Base-by-base conservation (phyloP, 768 basidiomycete genomes). In the Boletus coccyginus region DNA sequence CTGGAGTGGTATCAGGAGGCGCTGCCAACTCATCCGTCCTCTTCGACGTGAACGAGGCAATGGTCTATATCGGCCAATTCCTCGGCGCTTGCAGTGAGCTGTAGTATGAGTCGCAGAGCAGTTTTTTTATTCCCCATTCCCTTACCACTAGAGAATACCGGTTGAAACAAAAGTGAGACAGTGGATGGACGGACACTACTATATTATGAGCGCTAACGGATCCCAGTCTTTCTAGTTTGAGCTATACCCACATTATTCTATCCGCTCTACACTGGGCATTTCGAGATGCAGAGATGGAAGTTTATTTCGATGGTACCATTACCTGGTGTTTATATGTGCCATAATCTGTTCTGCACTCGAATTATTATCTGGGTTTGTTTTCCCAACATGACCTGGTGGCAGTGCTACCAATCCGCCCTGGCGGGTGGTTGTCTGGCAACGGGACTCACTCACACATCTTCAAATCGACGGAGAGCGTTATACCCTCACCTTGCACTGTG, bases 171-270 rank as follows among this genome's bases (percentile, higher is more conserved):
- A 65, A 59, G 62, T 61, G 61, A 61, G 59, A 47, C 35, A 29
- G 40, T 29, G 31, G 52, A 54, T 70, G 52, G 62, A 61, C 48
- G 60, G 57, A 63, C 64, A 50, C 38, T 43, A 54, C n/a, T 42
- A 55, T 52, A 45, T 56, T 54, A 56, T 47, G 43, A 50, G 36
- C 41, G 50, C 56, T 59, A 52, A 69, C 52, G 66, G 69, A 66
- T 58, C 42, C 19, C 17, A 50, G 36, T 53, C 36, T 60, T 57
- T 58, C 46, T 55, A 56, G 57, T 59, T 44, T 47, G 57, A 59
- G 43, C 41, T 60, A 69, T 69, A 71, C 69, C 69, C 71, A 53
- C 50, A 48, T 51, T 55, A 66, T 66, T 53, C 50, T 62, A 57
- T 59, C 46, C 29, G 53, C 32, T 53, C 53, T 55, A 32, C 29